Base-by-base conservation (phyloP, 2,329 filamentous ascomycete species). In the Paraphoma sp. region DNA sequence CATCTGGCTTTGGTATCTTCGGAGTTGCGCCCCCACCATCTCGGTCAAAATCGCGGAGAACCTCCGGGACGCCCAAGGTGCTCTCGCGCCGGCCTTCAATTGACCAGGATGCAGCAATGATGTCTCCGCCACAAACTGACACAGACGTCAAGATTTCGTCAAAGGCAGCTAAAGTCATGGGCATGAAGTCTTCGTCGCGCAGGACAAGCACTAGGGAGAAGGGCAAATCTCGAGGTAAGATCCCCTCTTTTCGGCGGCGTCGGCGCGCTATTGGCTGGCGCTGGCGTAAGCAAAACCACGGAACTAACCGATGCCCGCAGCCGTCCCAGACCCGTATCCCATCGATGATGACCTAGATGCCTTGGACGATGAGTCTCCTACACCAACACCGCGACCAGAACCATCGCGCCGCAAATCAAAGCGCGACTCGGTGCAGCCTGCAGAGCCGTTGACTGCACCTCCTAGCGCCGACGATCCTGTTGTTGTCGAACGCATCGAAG, bases 91-190 rank as follows among this genome's bases (percentile, higher is more conserved):
- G 89, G 38, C 83, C 88, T 59, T 90, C 91, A 0, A 77, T 89
- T 14, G 90, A 92, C 51, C 84, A 87, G 59, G 81, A 84, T 29
- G 82, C 82, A 60, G 89, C 87, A 7, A 80, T 93, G 57, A 82
- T 86, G 45, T 91, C 90, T 17, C 90, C 91, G 3, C 89, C 91
- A 8, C 87, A 89, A 2, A 91, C 93, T 30, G 86, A 89, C 31
- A 79, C 73, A 14, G 76, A 79, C 48, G 64, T 82, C 42, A 84
- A 86, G 49, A 84, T 92, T 70, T 84, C 88, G 7, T 84, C 87
- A 45, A 96, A 96, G 76, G 92, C 91, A 29, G 91, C 91, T 31
- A 93, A 88, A 76, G 78, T 94, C 50, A 86, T 95, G 86, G 93
- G 80, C 64, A 77, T 86, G 57, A 80, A 73, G 47, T 68, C 68